Conservation (phyloP, 768 basidiomycete species). For the Amanita pseudoporphyria region DNA sequence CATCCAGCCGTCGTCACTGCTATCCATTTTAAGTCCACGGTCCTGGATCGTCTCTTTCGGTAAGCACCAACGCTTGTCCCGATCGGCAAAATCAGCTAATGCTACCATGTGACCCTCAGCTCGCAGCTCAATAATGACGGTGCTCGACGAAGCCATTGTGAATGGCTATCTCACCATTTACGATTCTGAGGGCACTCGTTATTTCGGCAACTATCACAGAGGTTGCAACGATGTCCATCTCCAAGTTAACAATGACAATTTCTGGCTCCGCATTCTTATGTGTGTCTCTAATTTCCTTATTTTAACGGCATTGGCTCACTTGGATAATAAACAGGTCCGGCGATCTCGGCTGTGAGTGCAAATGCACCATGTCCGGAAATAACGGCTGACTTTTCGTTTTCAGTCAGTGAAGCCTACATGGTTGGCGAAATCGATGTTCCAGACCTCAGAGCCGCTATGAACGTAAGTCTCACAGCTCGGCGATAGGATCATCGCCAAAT, state of each 20-base stretch:
- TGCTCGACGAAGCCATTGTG: constrained; percentile 48
- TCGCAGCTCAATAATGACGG: constrained; percentile 48
- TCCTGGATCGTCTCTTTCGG: constrained; percentile 44
- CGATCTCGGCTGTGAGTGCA: constrained; percentile 54
- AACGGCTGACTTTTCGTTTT: not conserved
- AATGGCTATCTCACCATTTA: constrained; percentile 52
- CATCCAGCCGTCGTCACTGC: constrained; percentile 31
- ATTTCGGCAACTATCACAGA: constrained; percentile 49
- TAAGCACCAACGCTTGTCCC: constrained; percentile 15
- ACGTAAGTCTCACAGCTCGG: constrained; percentile 32
- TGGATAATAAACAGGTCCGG: constrained; percentile 33
- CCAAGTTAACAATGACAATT: constrained; percentile 47
- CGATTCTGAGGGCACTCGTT: constrained; percentile 49
- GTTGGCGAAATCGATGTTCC: constrained; percentile 57
- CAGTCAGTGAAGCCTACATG: constrained; percentile 72
- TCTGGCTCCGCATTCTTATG: constrained; percentile 61
- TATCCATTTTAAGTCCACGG: constrained; percentile 34
- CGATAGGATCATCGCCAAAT: constrained; percentile 7
- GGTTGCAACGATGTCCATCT: constrained; percentile 54
- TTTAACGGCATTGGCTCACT: not conserved
- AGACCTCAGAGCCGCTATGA: constrained; percentile 50
- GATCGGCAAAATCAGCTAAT: constrained; percentile 9
- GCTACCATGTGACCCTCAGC: constrained; percentile 25
- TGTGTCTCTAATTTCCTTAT: constrained; percentile 22
- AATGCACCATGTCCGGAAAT: not conserved